phyloP scores from a whole-genome alignment of 2,329 filamentous ascomycete species.

The Monascus ruber region DNA sequence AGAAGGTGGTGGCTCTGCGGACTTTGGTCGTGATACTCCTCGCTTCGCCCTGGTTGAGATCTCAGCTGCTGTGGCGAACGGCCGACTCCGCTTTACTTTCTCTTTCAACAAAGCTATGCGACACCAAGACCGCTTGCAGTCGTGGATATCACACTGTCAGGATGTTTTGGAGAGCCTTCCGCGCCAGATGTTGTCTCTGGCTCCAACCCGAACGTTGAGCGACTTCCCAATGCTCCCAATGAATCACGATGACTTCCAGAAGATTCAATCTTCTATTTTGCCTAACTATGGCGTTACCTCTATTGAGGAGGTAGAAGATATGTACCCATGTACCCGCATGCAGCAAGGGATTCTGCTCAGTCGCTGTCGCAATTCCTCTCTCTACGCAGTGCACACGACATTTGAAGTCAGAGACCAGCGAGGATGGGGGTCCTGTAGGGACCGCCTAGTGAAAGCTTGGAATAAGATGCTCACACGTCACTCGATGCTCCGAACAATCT shows the following conservation, averaged over 20 bases:
- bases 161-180: constrained; percentile 20
- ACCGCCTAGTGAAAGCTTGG: constrained; percentile 20
- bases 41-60: constrained; percentile 43
- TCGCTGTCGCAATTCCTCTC: constrained; percentile 18
- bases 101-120: constrained; percentile 40
- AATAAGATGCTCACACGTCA: constrained; percentile 19
- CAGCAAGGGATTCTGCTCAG: constrained; percentile 28
- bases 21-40: constrained; percentile 34
- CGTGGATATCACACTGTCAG: constrained; percentile 33
- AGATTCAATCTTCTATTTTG: constrained; percentile 25
- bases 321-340: constrained; percentile 28
- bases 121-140: constrained; percentile 32
- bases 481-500: constrained; percentile 27
- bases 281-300: constrained; percentile 23
- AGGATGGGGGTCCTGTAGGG: constrained; percentile 13
- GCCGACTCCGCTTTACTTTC: constrained; percentile 38
- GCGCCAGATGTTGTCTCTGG: constrained; percentile 12
- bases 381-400: constrained; percentile 28
- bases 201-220: constrained; percentile 25
- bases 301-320: constrained; percentile 31
- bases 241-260: constrained; percentile 31
- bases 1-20: constrained; percentile 34
- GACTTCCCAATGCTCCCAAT: constrained; percentile 37
- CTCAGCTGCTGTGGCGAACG: constrained; percentile 38
- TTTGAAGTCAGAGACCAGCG: constrained; percentile 19